Evolutionary conservation across 208 protist species (phyloP).

Genomic region (Sergeia podlipaevii): DNA sequence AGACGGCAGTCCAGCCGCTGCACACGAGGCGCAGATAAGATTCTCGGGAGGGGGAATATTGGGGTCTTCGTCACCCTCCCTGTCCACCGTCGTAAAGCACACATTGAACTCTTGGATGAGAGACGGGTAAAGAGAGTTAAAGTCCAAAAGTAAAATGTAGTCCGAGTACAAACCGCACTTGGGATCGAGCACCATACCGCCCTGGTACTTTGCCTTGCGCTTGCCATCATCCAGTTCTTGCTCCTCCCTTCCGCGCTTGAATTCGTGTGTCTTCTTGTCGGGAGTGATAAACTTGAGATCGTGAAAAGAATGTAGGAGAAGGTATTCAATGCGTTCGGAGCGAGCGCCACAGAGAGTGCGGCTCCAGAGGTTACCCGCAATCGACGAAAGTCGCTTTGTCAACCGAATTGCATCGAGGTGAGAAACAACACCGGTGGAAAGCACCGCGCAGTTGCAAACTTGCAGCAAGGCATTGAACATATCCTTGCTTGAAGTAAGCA

Average conservation of each 20-base stretch:
- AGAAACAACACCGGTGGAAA: constrained; percentile 85
- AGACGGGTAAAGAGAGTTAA: constrained; percentile 99
- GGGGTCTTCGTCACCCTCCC: constrained; percentile 33
- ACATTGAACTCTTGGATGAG: constrained; percentile 99
- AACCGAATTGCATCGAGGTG: constrained; percentile 96
- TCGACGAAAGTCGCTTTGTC: constrained; percentile 96
- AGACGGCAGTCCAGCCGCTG: constrained; percentile 33
- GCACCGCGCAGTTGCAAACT: constrained; percentile 65
- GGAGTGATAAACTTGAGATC: constrained; percentile 94
- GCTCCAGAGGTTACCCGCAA: constrained; percentile 97
- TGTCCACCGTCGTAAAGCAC: constrained; percentile 99
- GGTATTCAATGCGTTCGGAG: constrained; percentile 98
- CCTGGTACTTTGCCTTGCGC: constrained; percentile 89
- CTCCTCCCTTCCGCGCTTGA: constrained; percentile 38
- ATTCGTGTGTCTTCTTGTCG: constrained; percentile 86
- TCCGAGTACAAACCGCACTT: constrained; percentile 98
- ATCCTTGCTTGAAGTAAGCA: constrained; percentile 29
- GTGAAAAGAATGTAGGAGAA: constrained; percentile 97
- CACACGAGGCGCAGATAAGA: constrained; percentile 77
- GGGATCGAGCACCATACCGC: constrained; percentile 97
- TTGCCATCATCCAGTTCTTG: constrained; percentile 61
- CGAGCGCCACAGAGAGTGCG: constrained; percentile 92
- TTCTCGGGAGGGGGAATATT: constrained; percentile 67
- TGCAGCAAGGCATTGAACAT: constrained; percentile 70
- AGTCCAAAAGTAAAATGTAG: constrained; percentile 99